Evolutionary conservation across 1,284 basidiomycete species (phyloP).

Genomic region (Trichosporon coremiiforme): DNA sequence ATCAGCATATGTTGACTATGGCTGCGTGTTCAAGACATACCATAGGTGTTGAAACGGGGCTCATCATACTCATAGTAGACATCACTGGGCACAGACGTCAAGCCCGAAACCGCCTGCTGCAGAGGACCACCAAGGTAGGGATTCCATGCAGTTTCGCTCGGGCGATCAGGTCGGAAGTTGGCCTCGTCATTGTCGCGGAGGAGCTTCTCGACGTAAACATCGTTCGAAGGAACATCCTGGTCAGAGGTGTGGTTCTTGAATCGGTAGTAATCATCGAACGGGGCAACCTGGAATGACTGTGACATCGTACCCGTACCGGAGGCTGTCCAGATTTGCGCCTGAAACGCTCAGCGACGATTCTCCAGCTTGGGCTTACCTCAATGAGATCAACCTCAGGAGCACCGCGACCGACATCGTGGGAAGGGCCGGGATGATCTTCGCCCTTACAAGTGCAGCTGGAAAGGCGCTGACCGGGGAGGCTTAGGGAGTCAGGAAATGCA

Average conservation of each 20-base stretch:
- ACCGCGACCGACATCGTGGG: constrained; percentile 53
- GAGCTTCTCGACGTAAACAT: constrained; percentile 13
- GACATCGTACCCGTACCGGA: constrained; percentile 59
- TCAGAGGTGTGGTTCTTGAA: constrained; percentile 61
- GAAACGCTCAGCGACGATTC: neutral
- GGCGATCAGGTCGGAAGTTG: constrained; percentile 12
- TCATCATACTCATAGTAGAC: constrained; percentile 38
- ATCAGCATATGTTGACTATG: neutral
- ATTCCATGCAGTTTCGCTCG: constrained; percentile 64
- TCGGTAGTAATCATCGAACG: constrained; percentile 69
- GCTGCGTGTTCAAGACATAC: too few relatives aligned
- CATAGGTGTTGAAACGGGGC: constrained; percentile 59
- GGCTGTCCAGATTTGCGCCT: constrained; percentile 41
- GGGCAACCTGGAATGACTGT: constrained; percentile 60
- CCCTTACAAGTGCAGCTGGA: constrained; percentile 63
- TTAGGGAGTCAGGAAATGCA: constrained; percentile 26
- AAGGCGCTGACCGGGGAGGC: constrained; percentile 61
- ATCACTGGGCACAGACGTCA: constrained; percentile 63
- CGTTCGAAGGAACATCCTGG: constrained; percentile 23
- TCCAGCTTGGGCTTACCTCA: too few relatives aligned
- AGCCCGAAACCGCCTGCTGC: constrained; percentile 77
- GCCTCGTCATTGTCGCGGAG: neutral
- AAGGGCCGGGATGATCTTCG: constrained; percentile 58
- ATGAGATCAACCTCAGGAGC: constrained; percentile 63
- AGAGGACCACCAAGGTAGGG: constrained; percentile 72